Evolutionary conservation across 768 basidiomycete genomes (phyloP), one percentile per base, ranked within the genome.

Genomic region (Mycena galericulata): DNA sequence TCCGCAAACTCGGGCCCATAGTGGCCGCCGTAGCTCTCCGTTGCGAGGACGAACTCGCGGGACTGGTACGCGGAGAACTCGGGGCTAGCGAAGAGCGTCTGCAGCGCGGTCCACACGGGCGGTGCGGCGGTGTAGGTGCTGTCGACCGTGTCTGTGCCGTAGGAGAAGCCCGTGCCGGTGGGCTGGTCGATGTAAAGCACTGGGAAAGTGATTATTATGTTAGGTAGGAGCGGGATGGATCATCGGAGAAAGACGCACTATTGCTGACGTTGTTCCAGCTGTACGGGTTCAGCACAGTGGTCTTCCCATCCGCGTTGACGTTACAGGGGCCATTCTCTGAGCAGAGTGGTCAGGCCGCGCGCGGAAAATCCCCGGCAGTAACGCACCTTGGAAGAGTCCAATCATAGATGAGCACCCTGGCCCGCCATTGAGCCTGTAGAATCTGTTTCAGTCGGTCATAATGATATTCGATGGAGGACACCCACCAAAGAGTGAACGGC

Each of bases 131-230:
- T 61, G 27, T 84, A 73, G 0, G 87, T 87, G 76, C 85, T 86
- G 70, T 89, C 87, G 22, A 89, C 86, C 1, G 82, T 84, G 57
- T 86, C 83, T 1, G 75, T 82, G 14, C 90, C 89, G 59, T 84
- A 86, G 1, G 89, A 90, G 73, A 90, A 90, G 11, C 90, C 89
- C 14, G 65, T 66, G 38, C 65, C 89, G 43, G 90, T 87, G 9
- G 90, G 90, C 72, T 91, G 89, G 73, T 91, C 90, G 43, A 91
- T 89, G 74, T 91, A 91, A 40, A 91, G 87, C 77, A 92, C 90
- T 91, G 53, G 29, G 4, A 18, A 60, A 56, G 34, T 45, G 34
- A 32, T 17, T n/a, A 34, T 47, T 22, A 41, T 34, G 2, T 11
- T 4, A 45, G 20, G 34, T 10, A 36, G 22, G 32, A n/a, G n/a